Evolutionary conservation across 2,329 filamentous ascomycete species (phyloP).

Genomic region (Hymenoscyphus linearis): DNA sequence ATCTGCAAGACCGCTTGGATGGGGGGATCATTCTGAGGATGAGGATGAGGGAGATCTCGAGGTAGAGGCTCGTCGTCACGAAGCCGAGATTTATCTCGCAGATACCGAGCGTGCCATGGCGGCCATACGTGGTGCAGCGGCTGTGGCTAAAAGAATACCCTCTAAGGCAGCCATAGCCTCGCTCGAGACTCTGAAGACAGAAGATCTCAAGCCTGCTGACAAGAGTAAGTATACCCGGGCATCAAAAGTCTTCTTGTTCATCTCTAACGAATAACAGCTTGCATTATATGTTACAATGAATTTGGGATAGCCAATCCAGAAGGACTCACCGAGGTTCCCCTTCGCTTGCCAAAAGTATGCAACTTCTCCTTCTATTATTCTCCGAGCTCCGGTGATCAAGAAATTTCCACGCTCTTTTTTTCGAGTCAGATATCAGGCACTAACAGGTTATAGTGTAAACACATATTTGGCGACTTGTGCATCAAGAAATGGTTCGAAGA

Average conservation of each 20-base stretch:
- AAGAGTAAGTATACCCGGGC: conserved; percentile 24
- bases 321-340: conserved; percentile 49
- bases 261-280: conserved; percentile 37
- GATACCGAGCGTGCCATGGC: conserved; percentile 23
- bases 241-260: not conserved
- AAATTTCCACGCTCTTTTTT: not conserved
- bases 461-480: conserved; percentile 59
- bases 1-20: not conserved
- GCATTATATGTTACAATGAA: conserved; percentile 61
- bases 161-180: conserved; percentile 27
- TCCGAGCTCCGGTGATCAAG: not conserved
- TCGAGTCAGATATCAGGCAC: not conserved
- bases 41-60: conserved; percentile 18
- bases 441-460: conserved; percentile 42
- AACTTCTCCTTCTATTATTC: not conserved
- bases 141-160: conserved; percentile 24
- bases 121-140: conserved; percentile 20
- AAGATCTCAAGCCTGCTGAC: conserved; percentile 25
- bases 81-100: conserved; percentile 4
- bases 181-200: conserved; percentile 27
- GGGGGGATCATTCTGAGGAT: conserved; percentile 12
- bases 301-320: conserved; percentile 53
- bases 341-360: conserved; percentile 46
- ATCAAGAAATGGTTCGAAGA: conserved; percentile 62
- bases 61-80: conserved; percentile 4